Evolutionary conservation across 176 grass and related monocot species (phyloP).

Genomic region (Oryza meyeriana): DNA sequence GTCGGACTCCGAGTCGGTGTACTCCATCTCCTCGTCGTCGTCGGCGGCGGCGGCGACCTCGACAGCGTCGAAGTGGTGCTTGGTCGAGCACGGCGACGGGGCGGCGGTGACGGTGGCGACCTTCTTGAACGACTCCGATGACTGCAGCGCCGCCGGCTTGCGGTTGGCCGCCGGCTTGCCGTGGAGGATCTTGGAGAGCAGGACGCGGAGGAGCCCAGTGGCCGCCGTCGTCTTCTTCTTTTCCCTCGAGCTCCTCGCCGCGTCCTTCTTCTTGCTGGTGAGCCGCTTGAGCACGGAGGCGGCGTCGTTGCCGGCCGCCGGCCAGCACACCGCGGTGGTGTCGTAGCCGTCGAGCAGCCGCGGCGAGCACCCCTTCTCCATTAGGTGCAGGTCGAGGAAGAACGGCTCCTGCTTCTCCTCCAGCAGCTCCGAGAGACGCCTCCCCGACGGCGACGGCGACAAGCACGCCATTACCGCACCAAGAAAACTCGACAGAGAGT

Average conservation of each 20-base stretch:
- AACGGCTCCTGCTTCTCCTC: constrained; percentile 93
- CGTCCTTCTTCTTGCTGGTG: constrained; percentile 22
- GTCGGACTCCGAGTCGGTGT: constrained; percentile 32
- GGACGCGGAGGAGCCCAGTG: constrained; percentile 27
- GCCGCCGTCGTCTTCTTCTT: neutral
- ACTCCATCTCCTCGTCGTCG: neutral
- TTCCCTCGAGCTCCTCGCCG: neutral
- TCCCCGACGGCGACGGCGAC: constrained; percentile 41
- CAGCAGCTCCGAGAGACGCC: constrained; percentile 76
- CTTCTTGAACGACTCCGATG: constrained; percentile 36
- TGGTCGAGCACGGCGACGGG: neutral
- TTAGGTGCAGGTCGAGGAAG: constrained; percentile 68
- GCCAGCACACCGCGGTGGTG: constrained; percentile 62
- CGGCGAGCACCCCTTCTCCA: constrained; percentile 67
- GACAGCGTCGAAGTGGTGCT: neutral
- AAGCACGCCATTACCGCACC: constrained; percentile 44
- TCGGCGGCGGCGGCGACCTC: neutral
- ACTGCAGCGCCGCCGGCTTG: constrained; percentile 42
- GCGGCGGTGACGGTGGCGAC: no score
- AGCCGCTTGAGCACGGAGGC: constrained; percentile 37
- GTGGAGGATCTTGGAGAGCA: constrained; percentile 63
- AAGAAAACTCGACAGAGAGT: neutral
- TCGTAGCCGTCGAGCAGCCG: constrained; percentile 50
- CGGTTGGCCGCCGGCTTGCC: constrained; percentile 4
- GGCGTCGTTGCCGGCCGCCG: constrained; percentile 12